Conservation (phyloP, 1,284 basidiomycete species). For the Naganishia cerealis region DNA sequence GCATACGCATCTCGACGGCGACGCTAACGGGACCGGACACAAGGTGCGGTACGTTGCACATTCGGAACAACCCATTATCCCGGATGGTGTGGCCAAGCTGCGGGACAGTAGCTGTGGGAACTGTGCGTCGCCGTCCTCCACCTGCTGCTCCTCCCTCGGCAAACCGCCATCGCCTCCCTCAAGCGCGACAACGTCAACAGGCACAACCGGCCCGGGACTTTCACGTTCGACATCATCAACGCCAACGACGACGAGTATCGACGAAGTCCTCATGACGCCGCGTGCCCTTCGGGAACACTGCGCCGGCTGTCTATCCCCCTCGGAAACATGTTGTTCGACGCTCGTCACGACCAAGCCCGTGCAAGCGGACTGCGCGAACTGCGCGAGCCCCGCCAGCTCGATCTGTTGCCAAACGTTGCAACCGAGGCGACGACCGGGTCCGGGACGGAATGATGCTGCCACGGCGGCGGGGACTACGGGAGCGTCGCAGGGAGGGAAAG, state of each 20-base stretch:
- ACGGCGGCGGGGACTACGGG: constrained; percentile 8
- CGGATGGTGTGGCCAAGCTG: constrained; percentile 8
- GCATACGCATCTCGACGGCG: constrained; percentile 16
- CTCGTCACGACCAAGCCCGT: constrained; percentile 19
- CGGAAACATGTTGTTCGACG: constrained; percentile 32
- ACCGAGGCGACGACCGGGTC: constrained; percentile 19
- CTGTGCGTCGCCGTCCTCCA: constrained; percentile 27
- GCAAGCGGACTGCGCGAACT: constrained; percentile 18
- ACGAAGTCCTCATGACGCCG: constrained; percentile 25
- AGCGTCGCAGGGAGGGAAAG: constrained; percentile 14
- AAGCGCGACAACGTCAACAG: background rate
- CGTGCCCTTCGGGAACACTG: constrained; percentile 23
- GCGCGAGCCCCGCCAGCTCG: constrained; percentile 24
- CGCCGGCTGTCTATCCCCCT: constrained; percentile 24
- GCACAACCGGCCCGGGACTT: constrained; percentile 1
- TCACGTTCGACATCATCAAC: constrained; percentile 11
- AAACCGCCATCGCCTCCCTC: background rate
- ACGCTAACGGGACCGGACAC: background rate
- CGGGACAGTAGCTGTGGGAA: constrained; percentile 26
- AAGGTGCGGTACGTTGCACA: constrained; percentile 24
- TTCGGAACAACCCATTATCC: constrained; percentile 7
- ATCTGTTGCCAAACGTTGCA: constrained; percentile 30
- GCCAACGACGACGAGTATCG: constrained; percentile 8
- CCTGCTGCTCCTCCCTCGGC: constrained; percentile 25
- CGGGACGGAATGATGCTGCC: background rate